A percentile compares a stretch with the other conserved stretches of the same genome.
phyloP scores from a whole-genome alignment of 257 asterid genomes.

The Scutellaria barbata region DNA sequence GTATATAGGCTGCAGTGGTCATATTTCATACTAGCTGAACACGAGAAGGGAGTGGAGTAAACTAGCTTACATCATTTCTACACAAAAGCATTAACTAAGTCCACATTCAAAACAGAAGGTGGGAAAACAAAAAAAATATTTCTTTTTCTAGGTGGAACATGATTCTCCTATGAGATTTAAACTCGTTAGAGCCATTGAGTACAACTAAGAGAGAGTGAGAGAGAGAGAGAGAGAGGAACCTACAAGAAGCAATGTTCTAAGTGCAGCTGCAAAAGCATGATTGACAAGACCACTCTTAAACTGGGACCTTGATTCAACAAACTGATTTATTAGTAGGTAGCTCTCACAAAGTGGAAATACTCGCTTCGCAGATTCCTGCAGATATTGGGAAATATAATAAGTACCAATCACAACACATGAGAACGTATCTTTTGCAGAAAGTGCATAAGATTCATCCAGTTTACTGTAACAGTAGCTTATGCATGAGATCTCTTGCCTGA shows the following conservation, averaged over 20 bases:
- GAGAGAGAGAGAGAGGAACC: conserved; percentile 41
- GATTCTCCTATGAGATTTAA: background rate
- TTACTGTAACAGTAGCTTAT: conserved; percentile 22
- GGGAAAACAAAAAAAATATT: background rate
- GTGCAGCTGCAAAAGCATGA: conserved; percentile 97
- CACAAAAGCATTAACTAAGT: background rate
- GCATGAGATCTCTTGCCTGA: conserved; percentile 57
- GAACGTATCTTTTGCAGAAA: background rate
- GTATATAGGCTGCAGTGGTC: conserved; percentile 26
- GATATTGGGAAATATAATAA: conserved; percentile 25
- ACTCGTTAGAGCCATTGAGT: conserved; percentile 15
- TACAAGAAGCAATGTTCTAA: conserved; percentile 88
- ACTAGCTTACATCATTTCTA: conserved; percentile 26
- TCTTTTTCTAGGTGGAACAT: conserved; percentile 9
- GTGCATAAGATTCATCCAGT: conserved; percentile 18
- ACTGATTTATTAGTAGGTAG: conserved; percentile 71
- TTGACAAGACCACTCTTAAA: conserved; percentile 91
- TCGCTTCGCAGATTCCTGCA: conserved; percentile 92
- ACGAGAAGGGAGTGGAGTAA: conserved; percentile 13
- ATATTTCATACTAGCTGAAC: conserved; percentile 27
- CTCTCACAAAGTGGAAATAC: conserved; percentile 88
- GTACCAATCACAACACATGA: conserved; percentile 19
- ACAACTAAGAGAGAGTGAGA: conserved; percentile 6
- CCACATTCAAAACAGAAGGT: conserved; percentile 24
- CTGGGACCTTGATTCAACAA: conserved; percentile 91